Conservation (phyloP, 805 yeast genomes). For the Zygosaccharomyces rouxii region DNA sequence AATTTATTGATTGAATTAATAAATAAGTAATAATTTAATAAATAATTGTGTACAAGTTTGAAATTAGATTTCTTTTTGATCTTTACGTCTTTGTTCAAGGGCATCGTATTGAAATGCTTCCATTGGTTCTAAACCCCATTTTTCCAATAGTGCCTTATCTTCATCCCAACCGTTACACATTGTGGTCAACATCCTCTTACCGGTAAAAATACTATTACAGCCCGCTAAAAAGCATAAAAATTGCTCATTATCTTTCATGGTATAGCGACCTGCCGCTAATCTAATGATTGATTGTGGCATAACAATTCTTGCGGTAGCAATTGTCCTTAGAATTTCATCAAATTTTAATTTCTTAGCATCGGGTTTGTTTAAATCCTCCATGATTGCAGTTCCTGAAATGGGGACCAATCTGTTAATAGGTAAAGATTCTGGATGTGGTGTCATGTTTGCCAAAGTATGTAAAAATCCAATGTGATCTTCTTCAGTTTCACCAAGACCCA, state of each 20-base stretch:
- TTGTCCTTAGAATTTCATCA: slow-evolving; percentile 60
- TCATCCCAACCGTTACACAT: slow-evolving; percentile 84
- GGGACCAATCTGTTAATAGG: slow-evolving; percentile 80
- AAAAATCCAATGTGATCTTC: slow-evolving; percentile 68
- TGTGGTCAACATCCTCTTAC: slow-evolving; percentile 76
- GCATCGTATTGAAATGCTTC: slow-evolving; percentile 36
- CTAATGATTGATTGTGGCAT: slow-evolving; percentile 72
- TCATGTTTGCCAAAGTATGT: slow-evolving; percentile 62
- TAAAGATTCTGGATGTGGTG: slow-evolving; percentile 71
- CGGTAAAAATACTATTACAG: slow-evolving; percentile 76
- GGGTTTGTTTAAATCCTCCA: slow-evolving; percentile 43
- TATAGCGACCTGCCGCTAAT: slow-evolving; percentile 76
- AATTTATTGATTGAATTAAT: neutral
- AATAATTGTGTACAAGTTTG: neutral
- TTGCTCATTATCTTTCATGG: slow-evolving; percentile 76
- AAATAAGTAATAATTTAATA: slow-evolving; percentile 6
- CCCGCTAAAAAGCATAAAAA: slow-evolving; percentile 73
- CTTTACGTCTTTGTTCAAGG: slow-evolving; percentile 11
- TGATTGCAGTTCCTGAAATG: slow-evolving; percentile 74
- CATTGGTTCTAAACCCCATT: slow-evolving; percentile 68
- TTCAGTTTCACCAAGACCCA: slow-evolving; percentile 71
- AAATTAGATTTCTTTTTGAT: neutral
- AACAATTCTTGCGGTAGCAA: slow-evolving; percentile 69
- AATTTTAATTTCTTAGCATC: slow-evolving; percentile 47
- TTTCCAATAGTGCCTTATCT: slow-evolving; percentile 59